Evolutionary conservation across 2,329 filamentous ascomycete species (phyloP), one percentile per base, ranked within the genome.

Genomic region (Trichoderma sp.): DNA sequence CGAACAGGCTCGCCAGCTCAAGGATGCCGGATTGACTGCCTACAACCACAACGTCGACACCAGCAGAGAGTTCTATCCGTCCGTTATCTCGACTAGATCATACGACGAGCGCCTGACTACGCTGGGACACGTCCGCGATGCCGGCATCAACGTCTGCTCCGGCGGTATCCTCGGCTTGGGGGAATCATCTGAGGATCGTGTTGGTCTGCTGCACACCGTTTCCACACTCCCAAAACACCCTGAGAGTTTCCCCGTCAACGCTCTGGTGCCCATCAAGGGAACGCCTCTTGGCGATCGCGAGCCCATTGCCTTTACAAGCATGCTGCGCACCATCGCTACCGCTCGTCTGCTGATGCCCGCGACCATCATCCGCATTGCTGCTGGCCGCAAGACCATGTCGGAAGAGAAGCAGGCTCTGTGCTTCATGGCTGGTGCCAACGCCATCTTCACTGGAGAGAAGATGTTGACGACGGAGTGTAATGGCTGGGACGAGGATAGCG

Each of bases 41-140:
- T 97, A 97, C 83, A 97, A 97, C 83, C 94, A 97, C 86, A 97
- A 97, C 80, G 87, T 97, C 75, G 94, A 97, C 82, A 97, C 94
- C 1, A 94, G 91, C 71, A 88, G 94, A 76, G 94, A 97, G 83
- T 94, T 94, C 81, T 97, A 97, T 79, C 93, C 94, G 0, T 91
- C 87, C 51, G 88, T 97, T 77, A 97, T 97, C 81, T 92, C 93
- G 1, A 97, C 94, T 0, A 87, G 94, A 47, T 91, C 89, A 8
- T 97, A 97, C 82, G 94, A 97, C 77, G 94, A 97, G 84, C 90
- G 94, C 2, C 85, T 97, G 56, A 86, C 90, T 79, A 97, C 94
- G 0, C 87, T 97, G 56, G 85, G 87, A 64, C 89, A 97, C 75
- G 94, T 97, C 2, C 90, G 93, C 56, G 90, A 95, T 73, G 94